Evolutionary conservation across 352 stramenopile species (phyloP).

Genomic region (Globisporangium parvum): DNA sequence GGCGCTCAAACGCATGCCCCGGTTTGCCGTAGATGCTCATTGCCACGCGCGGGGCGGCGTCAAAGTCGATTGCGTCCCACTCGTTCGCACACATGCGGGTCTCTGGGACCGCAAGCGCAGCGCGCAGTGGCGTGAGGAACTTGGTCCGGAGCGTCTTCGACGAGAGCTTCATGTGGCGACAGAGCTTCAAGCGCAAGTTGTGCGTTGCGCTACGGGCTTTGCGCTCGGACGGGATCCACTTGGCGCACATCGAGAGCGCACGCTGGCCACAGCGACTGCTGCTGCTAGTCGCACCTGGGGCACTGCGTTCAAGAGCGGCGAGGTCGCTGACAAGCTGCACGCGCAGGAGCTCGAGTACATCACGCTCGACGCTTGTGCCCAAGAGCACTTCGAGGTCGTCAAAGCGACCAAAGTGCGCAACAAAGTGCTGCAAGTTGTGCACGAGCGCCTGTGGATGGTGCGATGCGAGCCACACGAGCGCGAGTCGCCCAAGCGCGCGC

Average conservation of each 20-base stretch:
- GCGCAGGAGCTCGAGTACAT: slow-evolving; percentile 26
- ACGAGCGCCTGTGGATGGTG: slow-evolving; percentile 22
- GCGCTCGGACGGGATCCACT: slow-evolving; percentile 48
- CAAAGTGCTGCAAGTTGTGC: slow-evolving; percentile 39
- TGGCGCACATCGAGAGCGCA: slow-evolving; percentile 38
- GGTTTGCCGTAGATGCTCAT: slow-evolving; percentile 46
- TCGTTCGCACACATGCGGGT: slow-evolving; percentile 36
- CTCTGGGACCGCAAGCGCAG: slow-evolving; percentile 13
- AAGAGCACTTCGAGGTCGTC: slow-evolving; percentile 37
- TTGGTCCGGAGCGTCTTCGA: slow-evolving; percentile 30
- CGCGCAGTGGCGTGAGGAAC: slow-evolving; percentile 36
- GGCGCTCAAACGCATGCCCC: slow-evolving; percentile 29
- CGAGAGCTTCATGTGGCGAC: slow-evolving; percentile 32
- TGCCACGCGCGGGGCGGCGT: slow-evolving; percentile 32
- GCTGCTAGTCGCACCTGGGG: not conserved
- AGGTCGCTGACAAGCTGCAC: slow-evolving; percentile 29
- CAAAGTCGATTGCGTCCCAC: slow-evolving; percentile 38
- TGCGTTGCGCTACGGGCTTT: slow-evolving; percentile 33
- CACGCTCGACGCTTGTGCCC: slow-evolving; percentile 25
- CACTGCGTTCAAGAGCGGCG: slow-evolving; percentile 7
- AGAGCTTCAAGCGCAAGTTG: slow-evolving; percentile 37
- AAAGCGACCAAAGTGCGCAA: slow-evolving; percentile 38
- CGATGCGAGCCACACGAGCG: slow-evolving; percentile 26
- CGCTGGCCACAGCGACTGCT: not conserved
- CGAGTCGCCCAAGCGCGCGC: slow-evolving; percentile 23